Percentiles rank a stretch among this genome's conserved stretches.
phyloP scores from a whole-genome alignment of 2,329 filamentous ascomycete species.

The Helminthosporium solani region DNA sequence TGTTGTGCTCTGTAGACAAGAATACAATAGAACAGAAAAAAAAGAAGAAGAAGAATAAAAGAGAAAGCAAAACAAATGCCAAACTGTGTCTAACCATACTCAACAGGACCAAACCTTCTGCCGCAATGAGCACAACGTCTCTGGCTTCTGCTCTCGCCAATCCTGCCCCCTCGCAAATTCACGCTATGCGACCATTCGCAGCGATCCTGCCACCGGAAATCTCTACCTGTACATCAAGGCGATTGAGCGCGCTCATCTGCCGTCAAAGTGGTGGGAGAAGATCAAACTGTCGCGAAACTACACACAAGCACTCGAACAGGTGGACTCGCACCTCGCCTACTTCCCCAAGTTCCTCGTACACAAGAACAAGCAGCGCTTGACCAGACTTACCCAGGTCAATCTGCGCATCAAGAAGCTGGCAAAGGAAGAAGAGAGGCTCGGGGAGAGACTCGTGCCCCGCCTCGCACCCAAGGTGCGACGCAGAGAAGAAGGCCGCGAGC shows the following conservation, averaged over 20 bases:
- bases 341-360: constrained; percentile 92
- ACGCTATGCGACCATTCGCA: constrained; percentile 87
- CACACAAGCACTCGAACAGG: constrained; percentile 79
- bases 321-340: constrained; percentile 65
- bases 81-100: neutral
- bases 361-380: constrained; percentile 86
- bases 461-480: constrained; percentile 81
- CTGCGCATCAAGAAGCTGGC: constrained; percentile 75
- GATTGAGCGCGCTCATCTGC: constrained; percentile 68
- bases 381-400: constrained; percentile 85
- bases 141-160: constrained; percentile 79
- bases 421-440: constrained; percentile 84
- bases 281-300: constrained; percentile 91
- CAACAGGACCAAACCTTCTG: constrained; percentile 50
- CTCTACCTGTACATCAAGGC: constrained; percentile 97
- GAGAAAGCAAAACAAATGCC: no score
- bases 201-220: constrained; percentile 74
- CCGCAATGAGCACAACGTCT: constrained; percentile 81
- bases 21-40: neutral
- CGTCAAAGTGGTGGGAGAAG: constrained; percentile 90
- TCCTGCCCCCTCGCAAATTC: constrained; percentile 89
- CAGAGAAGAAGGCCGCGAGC: constrained; percentile 50
- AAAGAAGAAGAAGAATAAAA: no score
- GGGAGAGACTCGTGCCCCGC: constrained; percentile 84
- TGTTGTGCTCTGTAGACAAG: constrained; percentile 1